phyloP scores from a whole-genome alignment of 306 rosid species.

The Glycine soja region DNA sequence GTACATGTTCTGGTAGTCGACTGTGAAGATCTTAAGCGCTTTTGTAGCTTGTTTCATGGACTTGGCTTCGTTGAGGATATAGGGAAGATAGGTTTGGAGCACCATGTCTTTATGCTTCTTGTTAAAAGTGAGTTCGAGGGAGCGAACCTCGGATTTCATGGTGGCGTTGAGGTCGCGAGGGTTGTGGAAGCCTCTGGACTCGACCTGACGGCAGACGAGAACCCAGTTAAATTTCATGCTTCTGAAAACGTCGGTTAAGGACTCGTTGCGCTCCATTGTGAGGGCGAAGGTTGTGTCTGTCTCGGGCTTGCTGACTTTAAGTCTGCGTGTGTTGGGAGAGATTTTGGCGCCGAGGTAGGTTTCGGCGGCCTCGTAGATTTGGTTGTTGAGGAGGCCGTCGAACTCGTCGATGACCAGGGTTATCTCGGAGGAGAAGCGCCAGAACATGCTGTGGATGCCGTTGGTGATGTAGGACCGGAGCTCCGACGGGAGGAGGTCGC shows the following conservation, averaged over 20 bases:
- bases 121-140: conserved; percentile 63
- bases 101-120: conserved; percentile 65
- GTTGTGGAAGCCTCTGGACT: conserved; percentile 35
- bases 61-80: conserved; percentile 54
- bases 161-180: conserved; percentile 48
- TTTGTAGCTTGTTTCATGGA: conserved; percentile 55
- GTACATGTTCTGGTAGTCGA: conserved; percentile 46
- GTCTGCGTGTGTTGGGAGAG: conserved; percentile 53
- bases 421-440: conserved; percentile 59
- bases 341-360: conserved; percentile 59
- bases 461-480: conserved; percentile 46
- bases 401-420: conserved; percentile 73
- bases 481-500: conserved; percentile 62
- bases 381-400: conserved; percentile 68
- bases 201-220: conserved; percentile 46
- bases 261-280: conserved; percentile 60
- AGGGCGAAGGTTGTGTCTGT: conserved; percentile 48
- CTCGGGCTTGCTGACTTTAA: conserved; percentile 62
- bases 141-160: conserved; percentile 60
- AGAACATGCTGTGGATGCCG: conserved; percentile 40
- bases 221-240: conserved; percentile 68
- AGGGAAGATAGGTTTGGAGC: conserved; percentile 59
- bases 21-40: conserved; percentile 62
- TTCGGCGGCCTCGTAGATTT: conserved; percentile 70
- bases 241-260: conserved; percentile 53